These are phyloP conservation scores for Pelargonium fulgidum DNA, from an alignment of 441 rosid species.

Conservation along the genomic window DNA sequence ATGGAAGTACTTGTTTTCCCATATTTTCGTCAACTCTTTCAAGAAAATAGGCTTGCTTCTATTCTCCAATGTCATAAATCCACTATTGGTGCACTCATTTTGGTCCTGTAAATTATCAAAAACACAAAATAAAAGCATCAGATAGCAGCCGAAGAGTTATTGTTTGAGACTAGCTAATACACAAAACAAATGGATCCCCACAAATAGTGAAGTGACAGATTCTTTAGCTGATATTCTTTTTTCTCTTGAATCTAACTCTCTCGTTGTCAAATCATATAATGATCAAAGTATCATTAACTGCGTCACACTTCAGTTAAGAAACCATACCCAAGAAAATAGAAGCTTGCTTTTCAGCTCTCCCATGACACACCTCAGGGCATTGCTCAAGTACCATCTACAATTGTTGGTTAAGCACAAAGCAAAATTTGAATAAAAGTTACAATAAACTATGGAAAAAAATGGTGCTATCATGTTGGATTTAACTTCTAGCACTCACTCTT, in stretches of 20 bases:
- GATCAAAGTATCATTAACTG: too few relatives aligned
- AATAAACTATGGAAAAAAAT: neutral
- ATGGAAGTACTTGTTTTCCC: slow-evolving; percentile 9
- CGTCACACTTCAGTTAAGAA: too few relatives aligned
- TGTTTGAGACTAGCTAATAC: too few relatives aligned
- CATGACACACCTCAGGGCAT: slow-evolving; percentile 23
- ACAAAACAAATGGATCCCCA: too few relatives aligned
- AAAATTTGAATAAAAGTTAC: neutral
- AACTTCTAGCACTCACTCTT: slow-evolving; percentile 23
- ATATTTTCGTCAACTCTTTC: slow-evolving; percentile 19
- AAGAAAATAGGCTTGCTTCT: slow-evolving; percentile 20
- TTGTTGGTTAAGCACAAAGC: too few relatives aligned
- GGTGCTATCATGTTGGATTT: neutral
- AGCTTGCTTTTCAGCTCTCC: slow-evolving; percentile 23
- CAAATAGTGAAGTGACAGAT: too few relatives aligned
- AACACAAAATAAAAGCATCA: neutral
- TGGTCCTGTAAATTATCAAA: slow-evolving; percentile 19
- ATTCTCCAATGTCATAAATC: slow-evolving; percentile 20
- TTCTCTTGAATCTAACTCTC: too few relatives aligned
- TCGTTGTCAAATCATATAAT: too few relatives aligned
- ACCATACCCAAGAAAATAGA: slow-evolving; percentile 34
- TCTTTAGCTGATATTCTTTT: too few relatives aligned
- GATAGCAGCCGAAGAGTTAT: too few relatives aligned
- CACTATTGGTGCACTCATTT: slow-evolving; percentile 22
- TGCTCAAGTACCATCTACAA: slow-evolving; percentile 26